Evolutionary conservation across 2,329 filamentous ascomycete genomes (phyloP).

Genomic region (Claviceps monticola): DNA sequence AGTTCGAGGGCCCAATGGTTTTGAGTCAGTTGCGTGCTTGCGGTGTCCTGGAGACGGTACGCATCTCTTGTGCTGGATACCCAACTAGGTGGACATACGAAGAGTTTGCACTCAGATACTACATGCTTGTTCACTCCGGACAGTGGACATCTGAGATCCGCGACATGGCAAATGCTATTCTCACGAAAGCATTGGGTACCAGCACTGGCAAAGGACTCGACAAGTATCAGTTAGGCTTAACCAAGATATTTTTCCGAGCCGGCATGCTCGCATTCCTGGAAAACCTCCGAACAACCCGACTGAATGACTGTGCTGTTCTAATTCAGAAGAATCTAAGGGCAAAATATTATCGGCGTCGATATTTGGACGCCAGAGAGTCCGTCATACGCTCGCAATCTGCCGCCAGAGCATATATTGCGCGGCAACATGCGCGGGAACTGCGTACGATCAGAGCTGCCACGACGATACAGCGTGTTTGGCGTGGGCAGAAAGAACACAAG

Average conservation of each 20-base stretch:
- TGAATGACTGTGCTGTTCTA: constrained; percentile 91
- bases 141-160: constrained; percentile 91
- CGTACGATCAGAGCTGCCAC: constrained; percentile 78
- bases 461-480: constrained; percentile 90
- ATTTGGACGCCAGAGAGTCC: constrained; percentile 71
- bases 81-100: constrained; percentile 98
- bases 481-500: constrained; percentile 80
- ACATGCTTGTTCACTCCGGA: constrained; percentile 85
- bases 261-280: constrained; percentile 98
- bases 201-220: constrained; percentile 62
- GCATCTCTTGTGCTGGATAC: constrained; percentile 94
- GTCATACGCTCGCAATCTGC: constrained; percentile 71
- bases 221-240: constrained; percentile 94
- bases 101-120: constrained; percentile 93
- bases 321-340: constrained; percentile 96
- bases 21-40: constrained; percentile 92
- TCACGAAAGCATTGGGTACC: constrained; percentile 75
- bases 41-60: constrained; percentile 95
- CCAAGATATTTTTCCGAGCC: constrained; percentile 98
- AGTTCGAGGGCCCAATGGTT: constrained; percentile 98
- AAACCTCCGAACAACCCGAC: constrained; percentile 75
- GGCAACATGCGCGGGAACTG: constrained; percentile 64
- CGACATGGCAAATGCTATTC: constrained; percentile 83
- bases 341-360: constrained; percentile 88
- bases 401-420: constrained; percentile 62